A percentile compares a stretch with the other conserved stretches of the same genome.
Conservation (phyloP, 345 rosid species). For the Durio zibethinus region DNA sequence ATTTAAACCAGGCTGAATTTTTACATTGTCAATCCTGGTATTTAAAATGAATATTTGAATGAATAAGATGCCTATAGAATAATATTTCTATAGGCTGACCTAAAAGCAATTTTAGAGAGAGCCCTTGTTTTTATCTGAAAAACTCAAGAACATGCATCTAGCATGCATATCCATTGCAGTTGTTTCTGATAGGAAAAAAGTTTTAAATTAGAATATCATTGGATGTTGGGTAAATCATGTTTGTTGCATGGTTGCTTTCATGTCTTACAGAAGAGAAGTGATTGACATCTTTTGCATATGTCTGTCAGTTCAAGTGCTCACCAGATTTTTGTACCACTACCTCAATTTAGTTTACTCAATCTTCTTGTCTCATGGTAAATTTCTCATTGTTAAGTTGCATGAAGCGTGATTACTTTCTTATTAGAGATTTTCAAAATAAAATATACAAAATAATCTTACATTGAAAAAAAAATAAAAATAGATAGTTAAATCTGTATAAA, state of each 20-base stretch:
- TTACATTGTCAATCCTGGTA: background rate
- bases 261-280: background rate
- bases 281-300: background rate
- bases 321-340: background rate
- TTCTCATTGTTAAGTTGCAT: too few species aligned
- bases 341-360: background rate
- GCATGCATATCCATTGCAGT: constrained; percentile 2
- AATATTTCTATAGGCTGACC: background rate
- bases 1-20: background rate
- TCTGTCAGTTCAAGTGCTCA: background rate
- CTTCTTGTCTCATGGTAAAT: background rate
- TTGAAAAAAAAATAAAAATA: too few species aligned
- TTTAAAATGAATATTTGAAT: background rate
- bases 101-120: too few species aligned
- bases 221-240: background rate
- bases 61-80: constrained; percentile 6
- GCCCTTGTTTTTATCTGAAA: too few species aligned
- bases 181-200: background rate
- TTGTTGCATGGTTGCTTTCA: background rate
- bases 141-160: constrained; percentile 34
- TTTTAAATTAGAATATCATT: background rate
- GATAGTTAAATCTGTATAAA: too few species aligned
- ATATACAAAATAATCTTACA: too few species aligned
- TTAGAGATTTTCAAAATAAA: too few species aligned
- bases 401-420: too few species aligned